These are phyloP conservation scores for Bruguiera hainesii DNA, from an alignment of 441 rosid genomes.

Conservation along the genomic window DNA sequence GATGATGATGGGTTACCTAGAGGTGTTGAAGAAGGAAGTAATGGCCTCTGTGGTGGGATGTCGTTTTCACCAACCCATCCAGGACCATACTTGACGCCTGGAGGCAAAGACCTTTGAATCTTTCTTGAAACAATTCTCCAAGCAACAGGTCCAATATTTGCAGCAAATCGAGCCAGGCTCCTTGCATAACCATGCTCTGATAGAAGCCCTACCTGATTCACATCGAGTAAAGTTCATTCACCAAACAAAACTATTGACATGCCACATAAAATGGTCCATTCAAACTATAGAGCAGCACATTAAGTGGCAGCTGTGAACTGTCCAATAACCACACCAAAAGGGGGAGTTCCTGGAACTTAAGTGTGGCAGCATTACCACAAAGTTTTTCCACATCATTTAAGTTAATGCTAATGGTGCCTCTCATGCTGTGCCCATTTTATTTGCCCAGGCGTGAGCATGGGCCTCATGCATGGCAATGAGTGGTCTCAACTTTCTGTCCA, in stretches of 20 bases:
- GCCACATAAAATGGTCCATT: slow-evolving; percentile 4
- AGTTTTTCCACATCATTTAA: background rate
- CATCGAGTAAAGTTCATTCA: slow-evolving; percentile 16
- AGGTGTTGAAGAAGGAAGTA: slow-evolving; percentile 17
- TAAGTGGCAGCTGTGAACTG: slow-evolving; percentile 7
- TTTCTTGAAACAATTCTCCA: slow-evolving; percentile 51
- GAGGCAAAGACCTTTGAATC: slow-evolving; percentile 44
- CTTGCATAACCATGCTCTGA: slow-evolving; percentile 65
- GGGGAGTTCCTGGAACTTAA: background rate
- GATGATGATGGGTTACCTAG: slow-evolving; percentile 21
- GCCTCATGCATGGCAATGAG: slow-evolving; percentile 4
- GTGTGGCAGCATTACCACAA: too few relatives aligned
- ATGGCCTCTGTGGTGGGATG: slow-evolving; percentile 28
- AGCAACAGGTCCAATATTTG: slow-evolving; percentile 50
- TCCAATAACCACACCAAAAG: slow-evolving; percentile 2
- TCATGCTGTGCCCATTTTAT: background rate
- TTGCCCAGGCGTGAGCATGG: background rate
- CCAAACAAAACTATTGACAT: slow-evolving; percentile 7
- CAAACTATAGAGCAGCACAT: slow-evolving; percentile 8
- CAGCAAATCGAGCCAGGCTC: slow-evolving; percentile 64
- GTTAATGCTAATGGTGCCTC: background rate
- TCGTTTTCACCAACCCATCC: slow-evolving; percentile 82
- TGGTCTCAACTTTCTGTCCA: slow-evolving; percentile 9
- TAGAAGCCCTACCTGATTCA: slow-evolving; percentile 62
- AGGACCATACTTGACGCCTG: slow-evolving; percentile 50